Evolutionary conservation across 2,329 filamentous ascomycete species (phyloP).

Genomic region (Mollisiaceae sp.): DNA sequence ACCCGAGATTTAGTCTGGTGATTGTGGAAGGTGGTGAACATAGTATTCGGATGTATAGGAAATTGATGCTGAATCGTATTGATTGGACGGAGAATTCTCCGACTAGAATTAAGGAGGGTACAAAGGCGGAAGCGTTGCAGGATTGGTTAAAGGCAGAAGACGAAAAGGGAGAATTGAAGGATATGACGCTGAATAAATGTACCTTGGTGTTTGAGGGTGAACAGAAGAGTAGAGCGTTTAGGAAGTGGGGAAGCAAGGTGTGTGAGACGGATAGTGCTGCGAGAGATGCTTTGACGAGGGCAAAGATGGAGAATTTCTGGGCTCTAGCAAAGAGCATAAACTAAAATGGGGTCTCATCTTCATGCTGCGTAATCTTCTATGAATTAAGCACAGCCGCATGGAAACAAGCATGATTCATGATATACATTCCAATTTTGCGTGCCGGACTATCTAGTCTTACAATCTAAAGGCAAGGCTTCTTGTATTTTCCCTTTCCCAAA

Average conservation of each 20-base stretch:
- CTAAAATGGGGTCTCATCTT: constrained; percentile 21
- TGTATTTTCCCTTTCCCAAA: not conserved
- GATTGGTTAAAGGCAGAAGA: constrained; percentile 83
- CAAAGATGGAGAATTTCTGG: constrained; percentile 97
- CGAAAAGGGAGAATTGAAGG: constrained; percentile 77
- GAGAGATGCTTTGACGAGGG: constrained; percentile 75
- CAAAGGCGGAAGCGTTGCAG: constrained; percentile 66
- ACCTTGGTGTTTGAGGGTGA: constrained; percentile 90
- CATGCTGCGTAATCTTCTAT: not conserved
- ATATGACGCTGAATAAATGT: constrained; percentile 83
- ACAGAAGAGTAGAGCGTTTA: constrained; percentile 78
- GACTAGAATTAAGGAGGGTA: constrained; percentile 65
- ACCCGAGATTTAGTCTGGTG: constrained; percentile 86
- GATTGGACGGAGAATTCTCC: constrained; percentile 91
- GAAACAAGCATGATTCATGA: not conserved
- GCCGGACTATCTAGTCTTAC: constrained; percentile 2
- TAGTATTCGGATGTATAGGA: constrained; percentile 84
- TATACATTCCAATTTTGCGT: not conserved
- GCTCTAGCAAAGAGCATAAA: constrained; percentile 74
- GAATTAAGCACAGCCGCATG: not conserved
- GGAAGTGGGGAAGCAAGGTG: constrained; percentile 87
- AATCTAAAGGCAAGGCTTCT: not conserved
- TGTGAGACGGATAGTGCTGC: constrained; percentile 93
- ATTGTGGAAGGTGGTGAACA: constrained; percentile 90
- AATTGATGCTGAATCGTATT: constrained; percentile 91